Conservation (phyloP, 495 filamentous ascomycete species). For the Podospora pseudopauciseta region DNA sequence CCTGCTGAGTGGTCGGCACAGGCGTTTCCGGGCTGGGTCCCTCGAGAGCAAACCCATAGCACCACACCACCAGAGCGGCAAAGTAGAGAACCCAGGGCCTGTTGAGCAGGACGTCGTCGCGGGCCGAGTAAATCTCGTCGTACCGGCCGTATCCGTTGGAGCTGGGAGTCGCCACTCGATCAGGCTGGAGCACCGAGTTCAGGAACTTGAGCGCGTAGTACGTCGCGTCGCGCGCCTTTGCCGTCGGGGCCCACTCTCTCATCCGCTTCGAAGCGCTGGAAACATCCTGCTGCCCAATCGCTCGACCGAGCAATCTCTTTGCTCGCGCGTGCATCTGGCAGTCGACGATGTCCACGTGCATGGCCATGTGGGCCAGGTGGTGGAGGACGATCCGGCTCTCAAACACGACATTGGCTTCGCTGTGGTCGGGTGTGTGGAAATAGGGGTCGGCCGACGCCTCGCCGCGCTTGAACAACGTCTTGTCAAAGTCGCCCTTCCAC, state of each 20-base stretch:
- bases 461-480: constrained; percentile 54
- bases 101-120: constrained; percentile 87
- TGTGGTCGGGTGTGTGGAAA: constrained; percentile 39
- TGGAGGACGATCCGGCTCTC: constrained; percentile 87
- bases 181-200: constrained; percentile 67
- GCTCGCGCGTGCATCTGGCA: constrained; percentile 94
- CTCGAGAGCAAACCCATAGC: constrained; percentile 88
- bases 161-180: constrained; percentile 35
- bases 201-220: constrained; percentile 92
- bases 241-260: constrained; percentile 90
- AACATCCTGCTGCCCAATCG: constrained; percentile 78
- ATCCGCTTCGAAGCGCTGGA: constrained; percentile 76
- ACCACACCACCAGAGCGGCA: constrained; percentile 88
- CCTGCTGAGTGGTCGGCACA: constrained; percentile 52
- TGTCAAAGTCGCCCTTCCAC: constrained; percentile 93
- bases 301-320: constrained; percentile 75
- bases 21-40: constrained; percentile 58
- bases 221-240: constrained; percentile 85
- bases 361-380: constrained; percentile 94
- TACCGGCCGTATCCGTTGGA: constrained; percentile 31
- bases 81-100: constrained; percentile 98
- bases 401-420: constrained; percentile 73
- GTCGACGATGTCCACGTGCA: constrained; percentile 97
- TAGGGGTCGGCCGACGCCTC: constrained; percentile 47
- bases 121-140: constrained; percentile 63